Percentiles rank a stretch among this genome's conserved stretches.
phyloP scores from a whole-genome alignment of 306 rosid species.

The Vigna trinervia region DNA sequence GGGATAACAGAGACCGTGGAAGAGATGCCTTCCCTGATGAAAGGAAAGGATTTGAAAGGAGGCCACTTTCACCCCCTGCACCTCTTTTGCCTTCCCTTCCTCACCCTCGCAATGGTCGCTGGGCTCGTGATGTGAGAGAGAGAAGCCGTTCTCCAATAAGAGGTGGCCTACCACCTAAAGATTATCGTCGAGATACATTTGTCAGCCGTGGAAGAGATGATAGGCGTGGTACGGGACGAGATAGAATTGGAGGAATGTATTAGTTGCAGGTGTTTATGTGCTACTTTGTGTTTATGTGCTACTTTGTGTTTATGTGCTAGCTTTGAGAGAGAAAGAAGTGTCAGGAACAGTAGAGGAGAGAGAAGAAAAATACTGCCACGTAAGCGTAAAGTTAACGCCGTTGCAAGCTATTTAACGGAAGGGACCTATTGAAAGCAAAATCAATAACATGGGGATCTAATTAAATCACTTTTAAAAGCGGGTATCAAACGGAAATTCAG shows the following conservation, averaged over 20 bases:
- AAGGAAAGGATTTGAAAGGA: conserved; percentile 78
- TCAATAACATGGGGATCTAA: no score
- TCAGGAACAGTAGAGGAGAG: no score
- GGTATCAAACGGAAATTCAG: no score
- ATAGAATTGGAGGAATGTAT: conserved; percentile 69
- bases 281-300: background rate
- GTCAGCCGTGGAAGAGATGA: conserved; percentile 64
- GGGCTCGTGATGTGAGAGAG: conserved; percentile 69
- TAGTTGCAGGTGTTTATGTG: conserved; percentile 42
- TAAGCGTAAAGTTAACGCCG: no score
- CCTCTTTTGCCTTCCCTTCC: conserved; percentile 54
- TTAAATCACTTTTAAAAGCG: no score
- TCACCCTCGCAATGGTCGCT: conserved; percentile 63
- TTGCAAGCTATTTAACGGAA: no score
- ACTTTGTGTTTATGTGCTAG: no score
- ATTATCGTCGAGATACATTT: conserved; percentile 61
- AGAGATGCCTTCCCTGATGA: conserved; percentile 71
- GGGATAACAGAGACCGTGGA: conserved; percentile 70
- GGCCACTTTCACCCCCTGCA: conserved; percentile 73
- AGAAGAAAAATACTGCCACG: no score
- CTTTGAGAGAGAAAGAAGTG: no score
- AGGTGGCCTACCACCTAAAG: conserved; percentile 69
- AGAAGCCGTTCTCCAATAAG: conserved; percentile 83
- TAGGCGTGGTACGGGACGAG: conserved; percentile 72
- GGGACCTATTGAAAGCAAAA: no score